A percentile compares a stretch with the other conserved stretches of the same genome.
These are phyloP conservation scores for Urostyla sp. DNA, from an alignment of 73 alveolate species.

Conservation along the genomic window DNA sequence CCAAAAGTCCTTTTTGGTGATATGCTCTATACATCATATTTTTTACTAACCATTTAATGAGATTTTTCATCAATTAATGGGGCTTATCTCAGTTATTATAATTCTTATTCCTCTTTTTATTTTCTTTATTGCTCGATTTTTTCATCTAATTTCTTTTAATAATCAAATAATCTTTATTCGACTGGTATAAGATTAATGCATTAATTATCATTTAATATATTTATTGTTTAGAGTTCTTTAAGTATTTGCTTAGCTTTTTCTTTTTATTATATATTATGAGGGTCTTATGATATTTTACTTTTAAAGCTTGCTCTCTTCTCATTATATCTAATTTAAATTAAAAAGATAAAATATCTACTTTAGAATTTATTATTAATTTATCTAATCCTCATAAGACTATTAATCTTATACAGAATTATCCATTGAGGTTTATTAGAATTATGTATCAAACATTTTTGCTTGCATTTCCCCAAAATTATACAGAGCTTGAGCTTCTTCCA, in stretches of 20 bases:
- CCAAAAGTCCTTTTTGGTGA: conserved; percentile 16
- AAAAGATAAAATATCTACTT: neutral
- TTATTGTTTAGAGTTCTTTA: conserved; percentile 3
- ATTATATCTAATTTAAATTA: neutral
- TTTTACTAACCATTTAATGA: conserved; percentile 20
- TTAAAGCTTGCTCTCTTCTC: neutral
- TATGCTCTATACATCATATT: too few relatives aligned
- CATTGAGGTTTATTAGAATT: too few relatives aligned
- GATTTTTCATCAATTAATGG: conserved; percentile 19
- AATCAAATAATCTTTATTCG: conserved; percentile 34
- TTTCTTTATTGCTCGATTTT: conserved; percentile 25
- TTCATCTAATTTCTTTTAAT: conserved; percentile 27
- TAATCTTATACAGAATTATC: too few relatives aligned
- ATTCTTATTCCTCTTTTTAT: conserved; percentile 6
- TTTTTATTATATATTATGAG: neutral
- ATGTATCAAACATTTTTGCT: conserved; percentile 32
- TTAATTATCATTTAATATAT: neutral
- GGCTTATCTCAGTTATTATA: neutral
- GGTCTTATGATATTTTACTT: neutral
- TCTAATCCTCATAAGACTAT: neutral
- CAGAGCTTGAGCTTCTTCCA: conserved; percentile 31
- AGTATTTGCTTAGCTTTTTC: conserved; percentile 17
- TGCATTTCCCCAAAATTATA: neutral
- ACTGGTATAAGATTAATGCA: neutral
- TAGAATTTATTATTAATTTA: neutral